These are phyloP conservation scores for Globisporangium radiosum DNA, from an alignment of 352 stramenopile genomes.

Conservation along the genomic window DNA sequence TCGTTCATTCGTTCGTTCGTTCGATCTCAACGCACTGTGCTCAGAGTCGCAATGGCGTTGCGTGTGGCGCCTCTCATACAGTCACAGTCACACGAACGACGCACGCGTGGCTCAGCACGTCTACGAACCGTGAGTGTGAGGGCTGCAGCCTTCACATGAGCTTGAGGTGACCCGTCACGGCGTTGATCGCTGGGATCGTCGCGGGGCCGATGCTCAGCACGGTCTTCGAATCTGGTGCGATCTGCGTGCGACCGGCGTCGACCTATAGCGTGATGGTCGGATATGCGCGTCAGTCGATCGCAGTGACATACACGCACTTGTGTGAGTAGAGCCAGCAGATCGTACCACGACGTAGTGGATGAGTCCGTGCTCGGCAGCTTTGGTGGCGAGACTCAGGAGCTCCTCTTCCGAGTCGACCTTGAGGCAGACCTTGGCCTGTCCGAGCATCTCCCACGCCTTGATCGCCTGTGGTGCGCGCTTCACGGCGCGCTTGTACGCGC, in stretches of 20 bases:
- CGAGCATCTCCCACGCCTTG: slow-evolving; percentile 73
- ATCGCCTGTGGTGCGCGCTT: slow-evolving; percentile 69
- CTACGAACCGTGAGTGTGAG: neutral
- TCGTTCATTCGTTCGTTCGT: too few species aligned
- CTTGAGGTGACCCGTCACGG: slow-evolving; percentile 78
- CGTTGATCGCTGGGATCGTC: slow-evolving; percentile 57
- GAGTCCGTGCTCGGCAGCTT: slow-evolving; percentile 52
- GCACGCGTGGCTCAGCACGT: too few species aligned
- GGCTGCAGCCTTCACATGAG: slow-evolving; percentile 48
- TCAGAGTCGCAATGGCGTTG: too few species aligned
- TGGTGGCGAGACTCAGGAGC: slow-evolving; percentile 60
- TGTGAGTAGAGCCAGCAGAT: neutral
- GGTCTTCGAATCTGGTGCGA: slow-evolving; percentile 80
- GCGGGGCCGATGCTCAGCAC: slow-evolving; percentile 77
- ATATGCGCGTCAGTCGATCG: neutral
- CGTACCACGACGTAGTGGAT: slow-evolving; percentile 79
- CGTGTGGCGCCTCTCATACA: too few species aligned
- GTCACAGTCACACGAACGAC: too few species aligned
- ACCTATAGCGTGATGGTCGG: slow-evolving; percentile 22
- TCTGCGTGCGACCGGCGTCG: slow-evolving; percentile 80
- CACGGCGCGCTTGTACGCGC: slow-evolving; percentile 91
- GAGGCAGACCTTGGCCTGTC: slow-evolving; percentile 81
- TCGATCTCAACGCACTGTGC: too few species aligned
- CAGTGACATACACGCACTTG: neutral
- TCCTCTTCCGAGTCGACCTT: slow-evolving; percentile 84